Conservation (phyloP, 768 basidiomycete genomes). For the Serpula lacrymans region DNA sequence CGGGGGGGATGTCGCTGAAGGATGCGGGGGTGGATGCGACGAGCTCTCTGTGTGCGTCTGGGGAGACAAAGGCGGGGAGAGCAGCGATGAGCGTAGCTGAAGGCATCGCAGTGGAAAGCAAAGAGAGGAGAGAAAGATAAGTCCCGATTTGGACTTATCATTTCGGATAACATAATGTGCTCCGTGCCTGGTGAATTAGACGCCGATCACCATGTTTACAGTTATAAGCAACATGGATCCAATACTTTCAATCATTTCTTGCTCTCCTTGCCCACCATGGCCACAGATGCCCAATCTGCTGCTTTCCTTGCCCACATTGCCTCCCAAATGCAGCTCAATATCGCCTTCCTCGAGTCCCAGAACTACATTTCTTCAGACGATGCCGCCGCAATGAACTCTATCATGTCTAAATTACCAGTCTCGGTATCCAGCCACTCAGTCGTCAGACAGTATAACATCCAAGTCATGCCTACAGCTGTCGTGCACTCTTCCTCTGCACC, state of each 20-base stretch:
- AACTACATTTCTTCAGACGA: conserved; percentile 49
- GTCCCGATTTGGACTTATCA: neutral
- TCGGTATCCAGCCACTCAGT: conserved; percentile 15
- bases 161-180: neutral
- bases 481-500: too few species aligned
- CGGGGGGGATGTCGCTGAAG: conserved; percentile 81
- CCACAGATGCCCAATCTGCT: conserved; percentile 24
- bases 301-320: conserved; percentile 60
- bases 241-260: neutral
- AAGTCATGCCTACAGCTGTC: too few species aligned
- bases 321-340: conserved; percentile 52
- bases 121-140: neutral
- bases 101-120: conserved; percentile 10
- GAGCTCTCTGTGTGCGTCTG: conserved; percentile 65
- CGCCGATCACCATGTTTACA: neutral
- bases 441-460: too few species aligned
- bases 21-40: conserved; percentile 80
- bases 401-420: conserved; percentile 44
- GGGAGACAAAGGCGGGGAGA: conserved; percentile 45
- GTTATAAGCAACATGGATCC: neutral
- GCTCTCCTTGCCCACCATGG: conserved; percentile 15
- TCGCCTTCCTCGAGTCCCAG: conserved; percentile 56
- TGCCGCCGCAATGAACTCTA: conserved; percentile 36
- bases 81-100: conserved; percentile 33
- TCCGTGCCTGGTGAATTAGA: neutral